Evolutionary conservation across 768 basidiomycete genomes (phyloP).

Genomic region (Psilocybe subaeruginosa): DNA sequence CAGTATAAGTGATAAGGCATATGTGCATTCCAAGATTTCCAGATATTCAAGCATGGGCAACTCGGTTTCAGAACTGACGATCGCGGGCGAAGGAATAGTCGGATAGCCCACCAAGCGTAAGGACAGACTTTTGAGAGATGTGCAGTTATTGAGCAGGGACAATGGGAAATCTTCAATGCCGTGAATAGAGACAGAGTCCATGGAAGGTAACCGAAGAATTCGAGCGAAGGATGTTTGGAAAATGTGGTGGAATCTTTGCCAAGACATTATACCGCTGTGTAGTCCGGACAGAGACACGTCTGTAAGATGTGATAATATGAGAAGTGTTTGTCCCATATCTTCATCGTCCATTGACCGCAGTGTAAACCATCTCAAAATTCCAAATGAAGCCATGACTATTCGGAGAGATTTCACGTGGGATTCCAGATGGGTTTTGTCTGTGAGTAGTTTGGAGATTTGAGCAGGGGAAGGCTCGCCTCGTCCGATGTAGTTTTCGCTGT

Average conservation of each 20-base stretch:
- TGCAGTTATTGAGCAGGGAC: conserved; percentile 1
- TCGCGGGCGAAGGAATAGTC: background rate
- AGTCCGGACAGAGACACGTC: conserved; percentile 4
- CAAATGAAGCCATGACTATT: conserved; percentile 9
- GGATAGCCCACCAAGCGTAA: background rate
- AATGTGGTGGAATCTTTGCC: conserved; percentile 6
- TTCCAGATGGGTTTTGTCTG: conserved; percentile 9
- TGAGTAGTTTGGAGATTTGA: conserved; percentile 12
- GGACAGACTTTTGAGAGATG: conserved; percentile 8
- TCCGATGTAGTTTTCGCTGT: background rate
- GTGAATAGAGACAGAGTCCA: conserved; percentile 3
- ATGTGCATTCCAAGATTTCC: background rate
- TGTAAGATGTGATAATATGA: conserved; percentile 4
- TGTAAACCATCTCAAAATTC: conserved; percentile 14
- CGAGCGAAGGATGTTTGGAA: conserved; percentile 7
- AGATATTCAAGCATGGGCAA: background rate
- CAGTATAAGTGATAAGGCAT: background rate
- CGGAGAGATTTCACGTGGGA: conserved; percentile 14
- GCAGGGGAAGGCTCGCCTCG: background rate
- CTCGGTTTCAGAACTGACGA: background rate
- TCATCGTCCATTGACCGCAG: conserved; percentile 15
- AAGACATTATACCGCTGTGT: conserved; percentile 2
- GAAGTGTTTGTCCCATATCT: conserved; percentile 11
- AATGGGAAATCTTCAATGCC: conserved; percentile 14
- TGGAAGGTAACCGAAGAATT: background rate